Conservation (phyloP, 345 rosid species). For the Durio zibethinus region DNA sequence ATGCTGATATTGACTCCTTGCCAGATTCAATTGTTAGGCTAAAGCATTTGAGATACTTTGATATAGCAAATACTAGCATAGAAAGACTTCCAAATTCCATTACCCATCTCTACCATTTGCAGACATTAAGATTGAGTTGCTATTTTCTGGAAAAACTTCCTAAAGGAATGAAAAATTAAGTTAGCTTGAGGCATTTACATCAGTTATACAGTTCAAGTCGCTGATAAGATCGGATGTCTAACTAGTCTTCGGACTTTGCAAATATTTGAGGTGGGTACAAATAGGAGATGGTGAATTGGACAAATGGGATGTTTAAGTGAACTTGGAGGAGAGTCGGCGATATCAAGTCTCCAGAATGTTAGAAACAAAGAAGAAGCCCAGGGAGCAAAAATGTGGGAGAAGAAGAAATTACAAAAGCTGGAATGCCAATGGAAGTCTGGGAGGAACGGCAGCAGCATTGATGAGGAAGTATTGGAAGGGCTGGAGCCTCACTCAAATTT, state of each 20-base stretch:
- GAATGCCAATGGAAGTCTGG: background rate
- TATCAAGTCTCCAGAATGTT: background rate
- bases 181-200: conserved; percentile 5
- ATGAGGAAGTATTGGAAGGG: conserved; percentile 22
- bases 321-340: background rate
- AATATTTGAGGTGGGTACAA: background rate
- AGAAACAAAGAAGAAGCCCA: conserved; percentile 7
- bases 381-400: too few relatives aligned
- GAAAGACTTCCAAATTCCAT: background rate
- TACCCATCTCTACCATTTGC: conserved; percentile 16
- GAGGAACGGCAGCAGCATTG: background rate
- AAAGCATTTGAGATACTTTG: conserved; percentile 24
- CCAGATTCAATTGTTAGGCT: conserved; percentile 13
- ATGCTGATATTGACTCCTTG: background rate
- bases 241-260: conserved; percentile 5
- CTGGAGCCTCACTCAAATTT: conserved; percentile 9
- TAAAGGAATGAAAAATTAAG: background rate
- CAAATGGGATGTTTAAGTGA: background rate
- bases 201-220: background rate
- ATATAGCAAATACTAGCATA: background rate
- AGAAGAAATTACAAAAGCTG: too few relatives aligned
- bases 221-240: background rate
- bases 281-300: background rate
- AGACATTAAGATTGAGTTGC: conserved; percentile 10
- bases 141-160: background rate